phyloP scores from a whole-genome alignment of 352 stramenopile genomes.

The Phytopythium delawarense region DNA sequence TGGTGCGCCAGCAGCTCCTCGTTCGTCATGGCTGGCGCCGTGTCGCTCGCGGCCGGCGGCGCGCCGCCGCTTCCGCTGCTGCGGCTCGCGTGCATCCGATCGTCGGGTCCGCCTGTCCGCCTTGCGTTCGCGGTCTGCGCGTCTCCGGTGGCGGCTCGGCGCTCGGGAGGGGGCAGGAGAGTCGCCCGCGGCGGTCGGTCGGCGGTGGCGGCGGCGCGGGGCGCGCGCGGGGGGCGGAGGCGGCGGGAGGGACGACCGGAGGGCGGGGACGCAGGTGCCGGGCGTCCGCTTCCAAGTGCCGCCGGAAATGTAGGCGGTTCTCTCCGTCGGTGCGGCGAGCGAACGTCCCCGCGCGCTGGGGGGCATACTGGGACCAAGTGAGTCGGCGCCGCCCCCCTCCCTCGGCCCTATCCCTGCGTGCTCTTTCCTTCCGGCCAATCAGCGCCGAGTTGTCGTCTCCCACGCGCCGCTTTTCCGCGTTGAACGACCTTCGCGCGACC shows the following conservation, averaged over 20 bases:
- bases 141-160: too few species aligned
- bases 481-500: constrained; percentile 5
- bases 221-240: too few species aligned
- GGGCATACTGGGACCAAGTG: neutral
- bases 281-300: neutral
- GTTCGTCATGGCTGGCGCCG: constrained; percentile 51
- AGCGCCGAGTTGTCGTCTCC: neutral
- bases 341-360: neutral
- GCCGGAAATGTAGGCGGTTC: constrained; percentile 3
- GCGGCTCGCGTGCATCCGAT: neutral
- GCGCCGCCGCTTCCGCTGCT: constrained; percentile 6
- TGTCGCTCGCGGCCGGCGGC: constrained; percentile 7
- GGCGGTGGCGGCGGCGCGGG: too few species aligned
- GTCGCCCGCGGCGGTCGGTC: too few species aligned
- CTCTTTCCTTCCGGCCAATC: constrained; percentile 2
- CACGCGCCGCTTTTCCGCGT: neutral
- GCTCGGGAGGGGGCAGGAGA: too few species aligned
- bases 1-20: constrained; percentile 79
- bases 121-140: too few species aligned
- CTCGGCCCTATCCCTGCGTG: neutral
- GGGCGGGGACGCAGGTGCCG: too few species aligned
- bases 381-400: neutral
- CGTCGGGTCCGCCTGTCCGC: too few species aligned
- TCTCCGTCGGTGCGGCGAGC: too few species aligned
- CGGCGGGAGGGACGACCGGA: too few species aligned